Evolutionary conservation across 2,329 filamentous ascomycete genomes (phyloP).

Genomic region (Microsporum audouinii): DNA sequence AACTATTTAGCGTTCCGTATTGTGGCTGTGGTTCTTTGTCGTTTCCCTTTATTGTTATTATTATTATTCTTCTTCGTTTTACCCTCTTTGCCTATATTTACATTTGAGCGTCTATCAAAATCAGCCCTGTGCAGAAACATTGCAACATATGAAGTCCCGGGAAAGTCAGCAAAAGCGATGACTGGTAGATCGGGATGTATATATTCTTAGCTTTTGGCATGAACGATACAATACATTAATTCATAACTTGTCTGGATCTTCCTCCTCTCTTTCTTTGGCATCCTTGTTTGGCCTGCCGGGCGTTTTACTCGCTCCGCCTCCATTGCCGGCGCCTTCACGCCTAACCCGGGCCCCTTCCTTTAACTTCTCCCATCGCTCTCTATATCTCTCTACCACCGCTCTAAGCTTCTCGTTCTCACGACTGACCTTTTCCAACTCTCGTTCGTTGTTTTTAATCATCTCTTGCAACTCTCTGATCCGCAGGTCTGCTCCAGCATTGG

Average conservation of each 20-base stretch:
- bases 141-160: background rate
- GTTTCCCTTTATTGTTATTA: background rate
- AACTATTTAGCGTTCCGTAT: background rate
- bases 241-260: background rate
- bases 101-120: background rate
- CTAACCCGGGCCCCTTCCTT: slow-evolving; percentile 50
- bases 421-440: slow-evolving; percentile 52
- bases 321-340: slow-evolving; percentile 20
- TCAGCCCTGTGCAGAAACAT: background rate
- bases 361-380: slow-evolving; percentile 57
- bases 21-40: background rate
- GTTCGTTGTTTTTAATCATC: slow-evolving; percentile 46
- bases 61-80: background rate
- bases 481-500: slow-evolving; percentile 35
- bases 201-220: background rate
- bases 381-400: slow-evolving; percentile 44
- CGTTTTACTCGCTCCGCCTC: slow-evolving; percentile 1
- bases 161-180: background rate
- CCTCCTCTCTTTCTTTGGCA: background rate
- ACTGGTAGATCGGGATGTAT: background rate
- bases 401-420: slow-evolving; percentile 51
- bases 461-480: slow-evolving; percentile 58
- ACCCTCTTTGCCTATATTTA: background rate
- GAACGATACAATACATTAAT: background rate
- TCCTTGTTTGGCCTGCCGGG: background rate